These are phyloP conservation scores for Aristolochia fimbriata DNA, from an alignment of 164 flowering plant species.

Conservation along the genomic window DNA sequence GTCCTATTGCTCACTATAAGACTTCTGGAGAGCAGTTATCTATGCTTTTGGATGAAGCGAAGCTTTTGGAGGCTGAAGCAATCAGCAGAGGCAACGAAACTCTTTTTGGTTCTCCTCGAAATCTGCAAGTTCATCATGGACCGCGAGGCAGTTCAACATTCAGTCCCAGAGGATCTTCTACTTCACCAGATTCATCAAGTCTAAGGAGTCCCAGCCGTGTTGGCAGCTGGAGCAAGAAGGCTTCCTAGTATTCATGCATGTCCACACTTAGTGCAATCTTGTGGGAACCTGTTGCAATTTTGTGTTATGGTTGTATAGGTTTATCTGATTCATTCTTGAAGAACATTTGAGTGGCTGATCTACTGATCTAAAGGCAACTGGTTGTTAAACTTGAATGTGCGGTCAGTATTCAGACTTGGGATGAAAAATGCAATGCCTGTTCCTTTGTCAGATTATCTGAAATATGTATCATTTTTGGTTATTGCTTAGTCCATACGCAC, in stretches of 20 bases:
- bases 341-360: too few species aligned
- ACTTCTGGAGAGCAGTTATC: conserved; percentile 34
- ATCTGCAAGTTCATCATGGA: conserved; percentile 24
- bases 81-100: conserved; percentile 31
- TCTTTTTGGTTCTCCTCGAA: conserved; percentile 37
- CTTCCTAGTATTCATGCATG: conserved; percentile 10
- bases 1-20: neutral
- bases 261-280: too few species aligned
- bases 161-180: conserved; percentile 33
- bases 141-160: conserved; percentile 33
- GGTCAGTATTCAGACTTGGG: too few species aligned
- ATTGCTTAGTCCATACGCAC: too few species aligned
- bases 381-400: too few species aligned
- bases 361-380: too few species aligned
- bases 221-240: conserved; percentile 44
- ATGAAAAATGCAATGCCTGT: too few species aligned
- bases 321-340: too few species aligned
- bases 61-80: conserved; percentile 49
- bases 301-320: too few species aligned
- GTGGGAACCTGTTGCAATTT: too few species aligned
- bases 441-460: too few species aligned
- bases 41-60: conserved; percentile 68
- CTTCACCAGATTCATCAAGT: conserved; percentile 21
- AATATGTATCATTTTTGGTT: too few species aligned
- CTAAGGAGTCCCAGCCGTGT: conserved; percentile 25